Conservation (phyloP, 257 asterid species). For the Salvia rosmarinus region DNA sequence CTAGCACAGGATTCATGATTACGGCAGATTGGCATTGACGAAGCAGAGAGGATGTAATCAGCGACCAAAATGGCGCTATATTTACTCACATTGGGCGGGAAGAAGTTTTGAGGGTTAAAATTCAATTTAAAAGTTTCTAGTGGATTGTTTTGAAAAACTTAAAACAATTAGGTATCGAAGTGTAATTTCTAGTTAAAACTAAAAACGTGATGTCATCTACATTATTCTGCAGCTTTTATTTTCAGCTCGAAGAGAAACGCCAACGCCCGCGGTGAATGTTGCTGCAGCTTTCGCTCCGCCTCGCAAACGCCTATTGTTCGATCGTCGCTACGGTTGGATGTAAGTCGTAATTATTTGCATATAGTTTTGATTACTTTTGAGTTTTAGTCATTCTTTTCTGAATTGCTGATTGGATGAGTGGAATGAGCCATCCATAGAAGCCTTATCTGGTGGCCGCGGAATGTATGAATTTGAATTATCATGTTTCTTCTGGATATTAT, state of each 20-base stretch:
- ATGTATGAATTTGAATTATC: conserved; percentile 42
- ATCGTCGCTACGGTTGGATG: conserved; percentile 86
- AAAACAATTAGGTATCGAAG: neutral
- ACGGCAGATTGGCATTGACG: conserved; percentile 21
- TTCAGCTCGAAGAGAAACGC: conserved; percentile 30
- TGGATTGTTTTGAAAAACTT: conserved; percentile 1
- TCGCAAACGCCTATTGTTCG: conserved; percentile 60
- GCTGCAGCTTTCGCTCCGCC: conserved; percentile 38
- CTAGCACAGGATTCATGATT: conserved; percentile 41
- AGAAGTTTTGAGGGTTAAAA: neutral
- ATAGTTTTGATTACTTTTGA: neutral
- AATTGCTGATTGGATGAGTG: conserved; percentile 64
- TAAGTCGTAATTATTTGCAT: conserved; percentile 31
- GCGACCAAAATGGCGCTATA: neutral
- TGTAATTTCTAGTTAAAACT: neutral
- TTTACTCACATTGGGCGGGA: conserved; percentile 26
- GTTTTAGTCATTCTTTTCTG: neutral
- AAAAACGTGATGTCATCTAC: neutral
- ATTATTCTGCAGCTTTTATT: neutral
- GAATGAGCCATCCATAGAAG: conserved; percentile 68
- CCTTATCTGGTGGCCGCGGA: conserved; percentile 78
- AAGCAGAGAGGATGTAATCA: conserved; percentile 7
- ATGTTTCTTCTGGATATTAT: neutral
- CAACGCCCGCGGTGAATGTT: too few species aligned
- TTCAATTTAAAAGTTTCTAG: neutral